A percentile compares a stretch with the other conserved stretches of the same genome.
Conservation (phyloP, 495 filamentous ascomycete genomes). For the Xylaria intraflava region DNA sequence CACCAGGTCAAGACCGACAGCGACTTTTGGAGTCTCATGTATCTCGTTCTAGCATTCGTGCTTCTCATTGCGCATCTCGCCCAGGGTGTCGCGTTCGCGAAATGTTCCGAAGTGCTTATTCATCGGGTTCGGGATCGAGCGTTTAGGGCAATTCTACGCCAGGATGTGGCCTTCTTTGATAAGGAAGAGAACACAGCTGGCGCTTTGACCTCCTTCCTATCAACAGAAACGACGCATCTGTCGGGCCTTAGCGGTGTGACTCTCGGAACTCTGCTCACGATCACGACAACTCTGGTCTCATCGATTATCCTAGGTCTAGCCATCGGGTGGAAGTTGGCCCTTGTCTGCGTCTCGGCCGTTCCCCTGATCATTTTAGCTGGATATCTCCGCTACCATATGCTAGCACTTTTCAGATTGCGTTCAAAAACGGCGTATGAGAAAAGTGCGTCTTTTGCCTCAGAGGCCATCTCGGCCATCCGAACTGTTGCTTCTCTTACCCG, state of each 20-base stretch:
- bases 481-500: slow-evolving; percentile 87
- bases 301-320: slow-evolving; percentile 59
- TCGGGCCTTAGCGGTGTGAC: slow-evolving; percentile 76
- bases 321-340: slow-evolving; percentile 84
- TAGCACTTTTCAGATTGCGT: slow-evolving; percentile 64
- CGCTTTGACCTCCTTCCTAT: slow-evolving; percentile 76
- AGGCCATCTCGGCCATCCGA: slow-evolving; percentile 83
- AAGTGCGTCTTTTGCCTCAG: slow-evolving; percentile 78
- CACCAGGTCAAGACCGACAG: slow-evolving; percentile 53
- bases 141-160: slow-evolving; percentile 84
- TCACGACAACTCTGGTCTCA: slow-evolving; percentile 64
- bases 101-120: slow-evolving; percentile 76
- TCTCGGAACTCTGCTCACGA: slow-evolving; percentile 74
- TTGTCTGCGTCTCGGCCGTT: slow-evolving; percentile 73
- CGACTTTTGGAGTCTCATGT: slow-evolving; percentile 92
- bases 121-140: slow-evolving; percentile 71
- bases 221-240: slow-evolving; percentile 77
- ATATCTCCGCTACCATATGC: slow-evolving; percentile 80
- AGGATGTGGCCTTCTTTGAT: slow-evolving; percentile 89
- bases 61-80: slow-evolving; percentile 61
- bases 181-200: slow-evolving; percentile 78
- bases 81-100: slow-evolving; percentile 73
- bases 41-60: slow-evolving; percentile 81
- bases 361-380: slow-evolving; percentile 74
- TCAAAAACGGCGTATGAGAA: slow-evolving; percentile 66